phyloP scores from a whole-genome alignment of 202 grass and related monocot genomes.

The Sporobolus alterniflorus region DNA sequence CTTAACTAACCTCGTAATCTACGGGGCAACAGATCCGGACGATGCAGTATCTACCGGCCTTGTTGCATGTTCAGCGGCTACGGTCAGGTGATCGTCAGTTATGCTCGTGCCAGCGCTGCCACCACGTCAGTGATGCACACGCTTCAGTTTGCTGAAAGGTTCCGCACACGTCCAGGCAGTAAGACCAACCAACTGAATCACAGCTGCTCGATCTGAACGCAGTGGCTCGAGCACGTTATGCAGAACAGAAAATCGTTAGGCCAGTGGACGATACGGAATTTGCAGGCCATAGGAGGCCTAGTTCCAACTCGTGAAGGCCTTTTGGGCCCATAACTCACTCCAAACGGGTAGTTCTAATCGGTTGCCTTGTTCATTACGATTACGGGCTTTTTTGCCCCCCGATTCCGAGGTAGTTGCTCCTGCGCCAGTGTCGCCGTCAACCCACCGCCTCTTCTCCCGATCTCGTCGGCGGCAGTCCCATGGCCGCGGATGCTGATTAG shows the following conservation, averaged over 20 bases:
- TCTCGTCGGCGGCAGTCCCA: slow-evolving; percentile 12
- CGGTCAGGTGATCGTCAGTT: too few relatives aligned
- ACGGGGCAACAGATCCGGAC: too few relatives aligned
- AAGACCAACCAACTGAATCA: background rate
- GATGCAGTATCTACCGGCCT: too few relatives aligned
- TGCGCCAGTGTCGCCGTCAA: background rate
- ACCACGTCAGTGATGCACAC: background rate
- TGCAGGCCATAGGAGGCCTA: background rate
- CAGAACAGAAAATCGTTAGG: background rate
- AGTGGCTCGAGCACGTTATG: too few relatives aligned
- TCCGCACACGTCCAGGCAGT: background rate
- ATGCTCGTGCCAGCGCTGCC: slow-evolving; percentile 13
- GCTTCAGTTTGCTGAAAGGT: background rate
- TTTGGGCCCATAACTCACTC: background rate
- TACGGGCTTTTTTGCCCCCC: background rate
- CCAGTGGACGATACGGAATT: background rate
- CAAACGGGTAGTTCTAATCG: background rate
- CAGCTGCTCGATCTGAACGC: background rate
- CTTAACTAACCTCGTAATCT: slow-evolving; percentile 24
- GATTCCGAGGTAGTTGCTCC: too few relatives aligned
- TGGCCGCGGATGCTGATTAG: slow-evolving; percentile 46
- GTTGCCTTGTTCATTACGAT: background rate
- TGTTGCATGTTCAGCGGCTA: too few relatives aligned
- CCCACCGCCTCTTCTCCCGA: background rate
- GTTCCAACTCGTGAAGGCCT: background rate